phyloP scores from a whole-genome alignment of 108 stramenopile species.

The Fragilariopsis cylindrus region DNA sequence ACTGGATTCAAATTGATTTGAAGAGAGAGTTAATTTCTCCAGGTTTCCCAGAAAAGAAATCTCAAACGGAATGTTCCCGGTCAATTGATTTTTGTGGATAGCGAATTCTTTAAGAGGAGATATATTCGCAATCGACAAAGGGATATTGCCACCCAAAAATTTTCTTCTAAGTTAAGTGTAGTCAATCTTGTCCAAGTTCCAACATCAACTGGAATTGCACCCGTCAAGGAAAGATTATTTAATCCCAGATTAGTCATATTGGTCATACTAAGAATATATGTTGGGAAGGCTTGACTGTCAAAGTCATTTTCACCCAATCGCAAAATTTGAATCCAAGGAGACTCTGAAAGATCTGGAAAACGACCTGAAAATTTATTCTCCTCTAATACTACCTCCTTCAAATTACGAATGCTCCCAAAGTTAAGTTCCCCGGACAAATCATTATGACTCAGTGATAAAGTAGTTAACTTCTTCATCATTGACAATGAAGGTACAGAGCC shows the following conservation, averaged over 20 bases:
- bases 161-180: constrained; percentile 54
- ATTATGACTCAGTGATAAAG: constrained; percentile 17
- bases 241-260: constrained; percentile 19
- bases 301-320: constrained; percentile 2
- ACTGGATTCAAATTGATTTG: constrained; percentile 12
- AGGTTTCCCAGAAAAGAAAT: constrained; percentile 14
- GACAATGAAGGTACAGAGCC: constrained; percentile 47
- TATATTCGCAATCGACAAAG: constrained; percentile 40
- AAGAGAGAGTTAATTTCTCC: constrained; percentile 9
- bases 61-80: constrained; percentile 11
- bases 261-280: constrained; percentile 13
- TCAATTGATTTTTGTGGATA: constrained; percentile 32
- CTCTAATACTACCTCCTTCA: constrained; percentile 16
- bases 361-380: constrained; percentile 28
- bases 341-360: constrained; percentile 10
- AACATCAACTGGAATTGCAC: constrained; percentile 23
- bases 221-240: constrained; percentile 17
- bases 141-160: constrained; percentile 60
- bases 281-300: constrained; percentile 22
- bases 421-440: constrained; percentile 17
- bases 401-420: not conserved
- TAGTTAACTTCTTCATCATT: not conserved
- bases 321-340: not conserved
- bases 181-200: constrained; percentile 32
- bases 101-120: constrained; percentile 27